Conservation (phyloP, 441 rosid species). For the Croton laevigatus region DNA sequence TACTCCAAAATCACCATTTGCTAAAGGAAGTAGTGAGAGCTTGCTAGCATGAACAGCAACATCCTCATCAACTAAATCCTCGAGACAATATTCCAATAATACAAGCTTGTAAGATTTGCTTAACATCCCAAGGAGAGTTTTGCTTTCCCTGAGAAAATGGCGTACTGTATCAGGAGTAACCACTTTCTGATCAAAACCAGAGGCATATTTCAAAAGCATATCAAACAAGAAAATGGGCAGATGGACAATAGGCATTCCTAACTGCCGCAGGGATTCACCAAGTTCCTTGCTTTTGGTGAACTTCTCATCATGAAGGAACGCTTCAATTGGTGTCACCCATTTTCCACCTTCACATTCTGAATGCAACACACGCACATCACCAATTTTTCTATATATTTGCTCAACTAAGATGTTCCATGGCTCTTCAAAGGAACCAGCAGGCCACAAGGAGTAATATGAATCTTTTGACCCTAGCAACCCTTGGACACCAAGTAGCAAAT, state of each 20-base stretch:
- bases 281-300: constrained; percentile 74
- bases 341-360: constrained; percentile 74
- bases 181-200: constrained; percentile 72
- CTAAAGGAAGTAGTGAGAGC: constrained; percentile 84
- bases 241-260: constrained; percentile 87
- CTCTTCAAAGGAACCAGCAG: constrained; percentile 86
- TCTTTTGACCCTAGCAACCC: constrained; percentile 58
- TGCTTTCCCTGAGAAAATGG: constrained; percentile 62
- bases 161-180: constrained; percentile 89
- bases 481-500: constrained; percentile 69
- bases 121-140: constrained; percentile 40
- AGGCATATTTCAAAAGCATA: constrained; percentile 70
- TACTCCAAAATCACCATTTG: constrained; percentile 82
- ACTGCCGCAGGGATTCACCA: constrained; percentile 68
- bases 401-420: constrained; percentile 96
- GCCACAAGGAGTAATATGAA: constrained; percentile 80
- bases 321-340: constrained; percentile 82
- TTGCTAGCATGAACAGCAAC: constrained; percentile 58
- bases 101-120: constrained; percentile 66
- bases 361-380: constrained; percentile 61
- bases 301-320: constrained; percentile 86
- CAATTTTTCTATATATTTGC: constrained; percentile 64
- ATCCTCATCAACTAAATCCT: constrained; percentile 84
- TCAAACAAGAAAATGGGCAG: constrained; percentile 66
- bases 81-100: constrained; percentile 93